Conservation (phyloP, 768 basidiomycete species). For the Tylopilus sp. region DNA sequence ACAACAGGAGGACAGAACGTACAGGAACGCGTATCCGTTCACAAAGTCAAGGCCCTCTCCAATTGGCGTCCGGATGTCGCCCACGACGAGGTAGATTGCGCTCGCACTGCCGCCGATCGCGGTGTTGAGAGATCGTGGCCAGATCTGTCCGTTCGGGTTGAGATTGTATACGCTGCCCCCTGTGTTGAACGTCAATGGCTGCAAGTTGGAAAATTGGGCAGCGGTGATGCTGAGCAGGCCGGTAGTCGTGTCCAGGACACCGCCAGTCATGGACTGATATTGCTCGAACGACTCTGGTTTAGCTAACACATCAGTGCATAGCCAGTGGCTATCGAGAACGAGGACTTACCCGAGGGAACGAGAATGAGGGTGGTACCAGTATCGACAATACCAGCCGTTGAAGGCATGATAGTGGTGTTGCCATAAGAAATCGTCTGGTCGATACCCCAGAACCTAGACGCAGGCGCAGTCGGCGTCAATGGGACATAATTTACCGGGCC, state of each 20-base stretch:
- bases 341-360: conserved; percentile 19
- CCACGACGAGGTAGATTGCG: conserved; percentile 29
- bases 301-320: neutral
- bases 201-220: neutral
- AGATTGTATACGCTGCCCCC: conserved; percentile 8
- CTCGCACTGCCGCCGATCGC: conserved; percentile 23
- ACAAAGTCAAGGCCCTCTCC: conserved; percentile 20
- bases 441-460: conserved; percentile 32
- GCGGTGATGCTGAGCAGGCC: neutral
- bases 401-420: conserved; percentile 15
- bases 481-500: conserved; percentile 19
- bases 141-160: conserved; percentile 31
- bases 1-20: neutral
- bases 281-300: neutral
- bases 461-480: conserved; percentile 25
- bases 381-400: conserved; percentile 32
- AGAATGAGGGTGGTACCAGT: conserved; percentile 29
- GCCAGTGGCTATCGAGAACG: neutral
- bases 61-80: conserved; percentile 10
- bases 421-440: conserved; percentile 34
- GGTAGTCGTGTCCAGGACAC: neutral
- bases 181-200: neutral
- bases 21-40: conserved; percentile 18
- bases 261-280: neutral
- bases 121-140: conserved; percentile 33